Percentiles rank a stretch among this genome's conserved stretches.
These are phyloP conservation scores for Suhomyces kunorum DNA, from an alignment of 1,139 yeast species.

Conservation along the genomic window DNA sequence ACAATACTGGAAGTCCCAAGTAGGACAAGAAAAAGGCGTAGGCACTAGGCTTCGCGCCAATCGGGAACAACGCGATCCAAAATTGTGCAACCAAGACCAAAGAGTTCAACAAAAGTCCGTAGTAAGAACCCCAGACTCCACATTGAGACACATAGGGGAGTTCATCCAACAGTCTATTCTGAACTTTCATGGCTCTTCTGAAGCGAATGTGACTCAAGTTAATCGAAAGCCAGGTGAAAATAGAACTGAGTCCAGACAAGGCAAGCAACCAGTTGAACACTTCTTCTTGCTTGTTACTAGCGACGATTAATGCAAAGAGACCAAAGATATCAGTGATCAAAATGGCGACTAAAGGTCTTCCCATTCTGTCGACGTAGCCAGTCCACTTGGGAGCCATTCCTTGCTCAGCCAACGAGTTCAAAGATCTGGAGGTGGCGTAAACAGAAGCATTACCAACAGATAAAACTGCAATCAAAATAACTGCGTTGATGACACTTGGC, in stretches of 20 bases:
- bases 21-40: constrained; percentile 59
- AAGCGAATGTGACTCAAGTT: constrained; percentile 76
- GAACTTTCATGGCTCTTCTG: constrained; percentile 67
- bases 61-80: constrained; percentile 75
- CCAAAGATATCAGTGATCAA: constrained; percentile 50
- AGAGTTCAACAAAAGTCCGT: constrained; percentile 60
- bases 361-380: constrained; percentile 34
- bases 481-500: constrained; percentile 54
- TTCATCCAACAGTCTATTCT: constrained; percentile 67
- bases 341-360: constrained; percentile 36
- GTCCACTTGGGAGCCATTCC: constrained; percentile 36
- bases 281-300: constrained; percentile 59
- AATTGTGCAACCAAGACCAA: constrained; percentile 77
- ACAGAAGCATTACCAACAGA: constrained; percentile 50
- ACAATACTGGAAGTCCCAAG: constrained; percentile 61
- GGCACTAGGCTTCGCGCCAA: constrained; percentile 58
- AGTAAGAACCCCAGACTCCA: constrained; percentile 69
- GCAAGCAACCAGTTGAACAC: constrained; percentile 84
- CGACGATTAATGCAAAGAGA: constrained; percentile 70
- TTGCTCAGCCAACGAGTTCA: constrained; percentile 35
- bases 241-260: constrained; percentile 77
- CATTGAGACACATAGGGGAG: constrained; percentile 68
- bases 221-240: constrained; percentile 84
- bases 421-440: constrained; percentile 35
- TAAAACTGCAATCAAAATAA: constrained; percentile 48